A percentile compares a stretch with the other conserved stretches of the same genome.
phyloP scores from a whole-genome alignment of 257 asterid genomes.

The Solanum bulbocastanum region DNA sequence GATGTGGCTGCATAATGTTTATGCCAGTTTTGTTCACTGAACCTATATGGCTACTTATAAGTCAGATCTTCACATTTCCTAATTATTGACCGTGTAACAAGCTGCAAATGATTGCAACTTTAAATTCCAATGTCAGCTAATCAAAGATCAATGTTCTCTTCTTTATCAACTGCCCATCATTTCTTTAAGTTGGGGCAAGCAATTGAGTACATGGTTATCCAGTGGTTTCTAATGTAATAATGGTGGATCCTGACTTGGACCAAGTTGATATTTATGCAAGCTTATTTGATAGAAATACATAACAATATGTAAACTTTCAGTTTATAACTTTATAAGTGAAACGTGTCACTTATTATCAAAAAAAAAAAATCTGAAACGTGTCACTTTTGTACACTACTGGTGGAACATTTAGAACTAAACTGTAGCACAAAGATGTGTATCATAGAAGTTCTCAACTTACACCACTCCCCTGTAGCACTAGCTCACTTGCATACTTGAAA shows the following conservation, averaged over 20 bases:
- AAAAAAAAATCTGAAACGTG: background rate
- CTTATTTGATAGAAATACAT: background rate
- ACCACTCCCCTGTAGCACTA: background rate
- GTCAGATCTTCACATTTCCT: background rate
- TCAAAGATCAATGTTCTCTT: background rate
- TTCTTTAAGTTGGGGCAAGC: background rate
- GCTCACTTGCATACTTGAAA: background rate
- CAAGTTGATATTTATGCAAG: background rate
- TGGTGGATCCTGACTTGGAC: background rate
- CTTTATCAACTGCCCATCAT: background rate
- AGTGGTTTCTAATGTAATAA: background rate
- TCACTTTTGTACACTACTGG: background rate
- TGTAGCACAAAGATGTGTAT: background rate
- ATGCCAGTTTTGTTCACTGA: background rate
- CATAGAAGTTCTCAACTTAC: background rate
- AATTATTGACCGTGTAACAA: background rate
- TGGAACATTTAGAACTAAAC: background rate
- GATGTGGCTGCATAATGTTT: background rate
- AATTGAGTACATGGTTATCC: background rate
- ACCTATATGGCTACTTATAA: background rate
- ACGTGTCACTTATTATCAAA: background rate
- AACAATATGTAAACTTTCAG: background rate
- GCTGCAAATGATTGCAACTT: background rate
- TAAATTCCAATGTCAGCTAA: background rate
- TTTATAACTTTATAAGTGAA: background rate